Conservation (phyloP, 2,329 filamentous ascomycete genomes). For the Verticillium zaregamsianum region DNA sequence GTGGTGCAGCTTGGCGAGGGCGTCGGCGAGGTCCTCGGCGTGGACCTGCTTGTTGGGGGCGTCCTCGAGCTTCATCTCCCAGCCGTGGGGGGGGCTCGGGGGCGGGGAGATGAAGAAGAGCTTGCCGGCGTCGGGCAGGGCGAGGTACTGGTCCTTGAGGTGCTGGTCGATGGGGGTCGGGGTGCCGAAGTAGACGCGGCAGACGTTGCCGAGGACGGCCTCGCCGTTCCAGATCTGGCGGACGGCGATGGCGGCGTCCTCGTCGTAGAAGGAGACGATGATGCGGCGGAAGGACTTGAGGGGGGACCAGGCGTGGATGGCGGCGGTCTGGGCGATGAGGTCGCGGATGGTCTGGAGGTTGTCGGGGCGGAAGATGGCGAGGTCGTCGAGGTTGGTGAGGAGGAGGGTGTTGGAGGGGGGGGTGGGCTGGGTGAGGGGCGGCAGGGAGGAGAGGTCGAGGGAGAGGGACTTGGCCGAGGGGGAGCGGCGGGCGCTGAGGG, state of each 20-base stretch:
- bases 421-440: conserved; percentile 65
- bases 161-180: conserved; percentile 49
- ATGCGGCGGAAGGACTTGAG: conserved; percentile 81
- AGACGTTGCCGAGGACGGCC: conserved; percentile 63
- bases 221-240: conserved; percentile 72
- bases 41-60: conserved; percentile 68
- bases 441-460: conserved; percentile 70
- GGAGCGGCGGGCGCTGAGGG: conserved; percentile 31
- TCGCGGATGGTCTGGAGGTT: conserved; percentile 71
- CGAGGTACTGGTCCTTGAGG: conserved; percentile 52
- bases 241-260: conserved; percentile 65
- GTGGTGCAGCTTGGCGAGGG: conserved; percentile 58
- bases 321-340: conserved; percentile 64
- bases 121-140: conserved; percentile 66
- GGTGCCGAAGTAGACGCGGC: conserved; percentile 67
- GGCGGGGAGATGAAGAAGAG: conserved; percentile 71
- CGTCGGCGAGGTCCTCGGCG: conserved; percentile 64
- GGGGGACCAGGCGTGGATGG: conserved; percentile 73
- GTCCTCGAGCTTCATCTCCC: conserved; percentile 64
- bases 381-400: conserved; percentile 73
- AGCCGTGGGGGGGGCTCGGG: conserved; percentile 63
- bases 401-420: conserved; percentile 79
- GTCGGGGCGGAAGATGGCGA: conserved; percentile 68
- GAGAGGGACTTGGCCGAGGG: conserved; percentile 51
- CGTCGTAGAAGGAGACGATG: conserved; percentile 71